Percentiles rank a stretch among this genome's conserved stretches.
Conservation (phyloP, 2,329 filamentous ascomycete genomes). For the Calycina herbarum region DNA sequence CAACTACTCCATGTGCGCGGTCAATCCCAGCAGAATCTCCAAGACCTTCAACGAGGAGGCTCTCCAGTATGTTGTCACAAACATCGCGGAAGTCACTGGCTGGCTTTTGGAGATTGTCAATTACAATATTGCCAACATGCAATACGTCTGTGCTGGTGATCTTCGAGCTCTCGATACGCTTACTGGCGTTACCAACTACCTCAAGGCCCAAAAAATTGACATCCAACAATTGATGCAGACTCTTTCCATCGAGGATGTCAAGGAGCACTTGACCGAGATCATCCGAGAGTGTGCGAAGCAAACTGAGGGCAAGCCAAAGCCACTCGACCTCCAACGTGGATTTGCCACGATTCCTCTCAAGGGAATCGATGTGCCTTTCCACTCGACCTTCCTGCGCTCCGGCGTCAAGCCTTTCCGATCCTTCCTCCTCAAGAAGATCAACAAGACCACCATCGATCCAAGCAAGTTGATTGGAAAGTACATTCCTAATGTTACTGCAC, state of each 20-base stretch:
- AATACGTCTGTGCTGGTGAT: slow-evolving; percentile 72
- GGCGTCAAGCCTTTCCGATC: slow-evolving; percentile 98
- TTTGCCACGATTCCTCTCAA: slow-evolving; percentile 96
- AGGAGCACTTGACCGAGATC: slow-evolving; percentile 84
- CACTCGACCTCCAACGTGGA: slow-evolving; percentile 87
- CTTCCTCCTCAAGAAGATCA: slow-evolving; percentile 99
- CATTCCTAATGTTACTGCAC: slow-evolving; percentile 97
- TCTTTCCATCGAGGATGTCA: slow-evolving; percentile 85
- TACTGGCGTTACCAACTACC: slow-evolving; percentile 76
- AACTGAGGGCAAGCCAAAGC: slow-evolving; percentile 84
- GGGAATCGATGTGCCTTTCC: slow-evolving; percentile 98
- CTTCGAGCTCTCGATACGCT: slow-evolving; percentile 70
- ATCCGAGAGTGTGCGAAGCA: slow-evolving; percentile 85
- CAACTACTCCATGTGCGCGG: slow-evolving; percentile 99
- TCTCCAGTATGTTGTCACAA: slow-evolving; percentile 93
- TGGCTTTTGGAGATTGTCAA: slow-evolving; percentile 99
- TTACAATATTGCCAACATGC: slow-evolving; percentile 75
- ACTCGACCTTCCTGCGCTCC: slow-evolving; percentile 95
- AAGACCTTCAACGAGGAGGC: slow-evolving; percentile 99
- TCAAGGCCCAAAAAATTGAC: slow-evolving; percentile 96
- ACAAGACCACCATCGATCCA: slow-evolving; percentile 97
- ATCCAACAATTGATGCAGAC: slow-evolving; percentile 90
- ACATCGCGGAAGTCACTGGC: slow-evolving; percentile 87
- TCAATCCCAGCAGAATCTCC: slow-evolving; percentile 96
- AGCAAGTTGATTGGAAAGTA: slow-evolving; percentile 97